Base-by-base conservation (phyloP, 140 eudicot genomes). In the Anethum foeniculum region DNA sequence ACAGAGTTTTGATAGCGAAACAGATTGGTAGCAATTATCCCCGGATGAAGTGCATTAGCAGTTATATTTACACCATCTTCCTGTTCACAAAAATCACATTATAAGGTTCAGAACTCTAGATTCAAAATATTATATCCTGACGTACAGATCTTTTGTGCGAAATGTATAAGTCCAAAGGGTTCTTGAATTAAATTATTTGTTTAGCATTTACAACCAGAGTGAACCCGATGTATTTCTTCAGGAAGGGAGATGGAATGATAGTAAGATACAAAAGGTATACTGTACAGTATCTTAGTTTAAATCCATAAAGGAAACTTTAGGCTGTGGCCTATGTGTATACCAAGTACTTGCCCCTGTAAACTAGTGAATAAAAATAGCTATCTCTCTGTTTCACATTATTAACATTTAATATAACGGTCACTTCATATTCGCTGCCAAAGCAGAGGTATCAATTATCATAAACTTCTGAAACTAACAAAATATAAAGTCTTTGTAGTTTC, bases 31-130 rank as follows among this genome's bases (percentile, higher is more conserved):
- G 85, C 82, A 68, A 94, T 88, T 62, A 84, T 80, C 84, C 97
- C 97, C 0, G 98, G 98, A 88, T 94, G 98, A 44, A 94, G 92
- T 82, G 96, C 90, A 82, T 94, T 94, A 38, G 96, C 97, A 60
- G 96, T 94, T 75, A 94, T 84, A 39, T 94, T 85, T 67, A 72
- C 84, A 32, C 96, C 94, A 1, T 92, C 97, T 80, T 90, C 96
- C 98, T 94, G 90, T 80, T 86, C 25, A 82, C 79, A 41, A 71
- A 46, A 49, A 51, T 38, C 71, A 51, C 41, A 44, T 21, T 48
- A 69, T 58, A 41, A 43, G 77, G 32, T 21, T 43, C 56, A 43
- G 18, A 73, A n/a, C 10, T 41, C 30, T 62, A 62, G 71, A 62
- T 25, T 62, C 18, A 27, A 27, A 62, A 27, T 62, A 62, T 62